phyloP scores from a whole-genome alignment of 1,139 yeast species.

The Pichia sp. region DNA sequence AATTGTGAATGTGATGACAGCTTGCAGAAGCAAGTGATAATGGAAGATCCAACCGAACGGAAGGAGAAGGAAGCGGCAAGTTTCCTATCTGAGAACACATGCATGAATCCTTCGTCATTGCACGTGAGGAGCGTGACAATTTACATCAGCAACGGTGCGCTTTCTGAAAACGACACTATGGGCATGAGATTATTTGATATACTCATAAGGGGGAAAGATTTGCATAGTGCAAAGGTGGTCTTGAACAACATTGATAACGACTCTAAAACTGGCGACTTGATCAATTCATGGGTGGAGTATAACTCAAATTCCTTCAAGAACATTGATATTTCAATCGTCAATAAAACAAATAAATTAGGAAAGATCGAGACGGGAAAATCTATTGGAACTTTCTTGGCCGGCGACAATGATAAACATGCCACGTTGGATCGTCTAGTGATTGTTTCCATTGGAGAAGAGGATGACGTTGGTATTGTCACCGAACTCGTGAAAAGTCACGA shows the following conservation, averaged over 20 bases:
- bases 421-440: conserved; percentile 20
- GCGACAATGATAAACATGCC: not conserved
- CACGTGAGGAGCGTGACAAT: conserved; percentile 20
- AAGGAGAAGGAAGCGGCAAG: conserved; percentile 14
- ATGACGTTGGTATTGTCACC: conserved; percentile 10
- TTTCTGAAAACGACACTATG: conserved; percentile 15
- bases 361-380: conserved; percentile 1
- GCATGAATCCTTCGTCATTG: conserved; percentile 23
- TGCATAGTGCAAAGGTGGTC: conserved; percentile 15
- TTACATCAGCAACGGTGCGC: conserved; percentile 13
- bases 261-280: conserved; percentile 8
- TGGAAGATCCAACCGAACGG: not conserved
- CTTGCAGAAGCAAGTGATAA: not conserved
- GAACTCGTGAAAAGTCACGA: not conserved
- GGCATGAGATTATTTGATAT: conserved; percentile 21
- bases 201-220: conserved; percentile 18
- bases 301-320: conserved; percentile 1
- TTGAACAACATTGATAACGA: conserved; percentile 11
- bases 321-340: conserved; percentile 3
- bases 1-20: not conserved
- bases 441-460: conserved; percentile 13
- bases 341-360: conserved; percentile 1
- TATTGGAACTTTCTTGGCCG: conserved; percentile 9
- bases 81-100: conserved; percentile 21
- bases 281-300: conserved; percentile 5